Evolutionary conservation across 129 eudicot species (phyloP).

Genomic region (Pseudognaphalium luteoalbum): DNA sequence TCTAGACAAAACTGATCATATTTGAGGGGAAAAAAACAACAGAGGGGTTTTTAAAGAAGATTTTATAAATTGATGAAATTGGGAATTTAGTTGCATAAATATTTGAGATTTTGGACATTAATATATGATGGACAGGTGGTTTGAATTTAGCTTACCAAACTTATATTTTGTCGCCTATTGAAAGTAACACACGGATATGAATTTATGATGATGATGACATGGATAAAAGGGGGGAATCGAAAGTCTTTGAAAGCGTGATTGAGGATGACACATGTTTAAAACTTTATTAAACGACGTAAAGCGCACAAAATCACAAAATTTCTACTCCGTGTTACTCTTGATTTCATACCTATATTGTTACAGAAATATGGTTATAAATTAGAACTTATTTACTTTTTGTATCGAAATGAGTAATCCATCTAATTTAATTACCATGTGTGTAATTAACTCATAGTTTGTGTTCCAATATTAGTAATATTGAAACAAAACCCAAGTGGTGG

Average conservation of each 20-base stretch:
- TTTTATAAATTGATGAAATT: constrained; percentile 1
- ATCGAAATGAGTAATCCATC: too few relatives aligned
- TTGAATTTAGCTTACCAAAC: constrained; percentile 45
- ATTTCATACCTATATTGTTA: too few relatives aligned
- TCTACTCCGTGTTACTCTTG: too few relatives aligned
- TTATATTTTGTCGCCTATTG: not conserved
- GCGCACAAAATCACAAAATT: too few relatives aligned
- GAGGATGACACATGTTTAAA: constrained; percentile 1
- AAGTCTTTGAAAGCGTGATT: constrained; percentile 31
- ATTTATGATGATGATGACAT: not conserved
- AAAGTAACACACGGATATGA: not conserved
- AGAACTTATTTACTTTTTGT: too few relatives aligned
- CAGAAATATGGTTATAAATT: too few relatives aligned
- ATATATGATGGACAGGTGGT: constrained; percentile 37
- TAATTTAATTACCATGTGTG: too few relatives aligned
- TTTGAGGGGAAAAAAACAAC: too few relatives aligned
- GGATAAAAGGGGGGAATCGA: not conserved
- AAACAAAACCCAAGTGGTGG: too few relatives aligned
- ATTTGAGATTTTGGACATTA: constrained; percentile 23
- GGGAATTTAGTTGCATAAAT: constrained; percentile 30
- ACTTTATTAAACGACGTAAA: too few relatives aligned
- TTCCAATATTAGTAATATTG: too few relatives aligned
- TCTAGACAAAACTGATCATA: not conserved
- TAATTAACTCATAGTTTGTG: too few relatives aligned
- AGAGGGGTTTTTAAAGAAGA: constrained; percentile 9